Base-by-base conservation (phyloP, 129 eudicot genomes). In the Flaveria trinervia region DNA sequence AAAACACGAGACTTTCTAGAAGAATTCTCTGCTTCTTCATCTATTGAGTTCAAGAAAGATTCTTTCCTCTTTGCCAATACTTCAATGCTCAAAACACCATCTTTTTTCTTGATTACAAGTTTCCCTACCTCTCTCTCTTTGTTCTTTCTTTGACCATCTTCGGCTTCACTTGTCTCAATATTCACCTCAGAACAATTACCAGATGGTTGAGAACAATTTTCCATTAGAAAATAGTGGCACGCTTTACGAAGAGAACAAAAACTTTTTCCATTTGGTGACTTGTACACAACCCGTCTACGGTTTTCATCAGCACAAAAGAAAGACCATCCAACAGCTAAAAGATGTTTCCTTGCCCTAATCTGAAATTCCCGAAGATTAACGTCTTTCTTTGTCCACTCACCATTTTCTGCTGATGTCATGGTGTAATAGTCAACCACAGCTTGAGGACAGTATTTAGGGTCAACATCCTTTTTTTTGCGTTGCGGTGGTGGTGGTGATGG, bases 251-350 rank as follows among this genome's bases (percentile, higher is more conserved):
- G 82, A 25, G 84, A 74, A 57, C 56, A 23, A 62, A 30, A 87
- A 1, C 49, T 11, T 69, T 65, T 85, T 3, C 85, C 85, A 57
- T 69, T 75, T n/a, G 97, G 97, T 16, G 97, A 82, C 12, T 14
- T 0, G 74, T 90, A 91, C 44, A 81, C 57, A 56, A 70, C 71
- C 61, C 67, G 80, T 76, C 20, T 82, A 23, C 65, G 56, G 12
- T 12, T 14, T 0, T 16, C 5, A 22, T 2, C 20, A 6, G 5
- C 12, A 30, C 16, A 49, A 83, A 22, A 75, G 3, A 87, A 5
- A 25, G 46, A 16, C 97, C 97, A 94, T 22, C 97, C 93, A 22
- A 81, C 74, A 22, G 93, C 86, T 25, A 65, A 33, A 33, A 94
- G 84, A 85, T 94, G 96, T 56, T 75, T 84, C 79, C 78, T 84